Conservation (phyloP, 192 early-diverging fungal genomes). For the Backusella australiensis region DNA sequence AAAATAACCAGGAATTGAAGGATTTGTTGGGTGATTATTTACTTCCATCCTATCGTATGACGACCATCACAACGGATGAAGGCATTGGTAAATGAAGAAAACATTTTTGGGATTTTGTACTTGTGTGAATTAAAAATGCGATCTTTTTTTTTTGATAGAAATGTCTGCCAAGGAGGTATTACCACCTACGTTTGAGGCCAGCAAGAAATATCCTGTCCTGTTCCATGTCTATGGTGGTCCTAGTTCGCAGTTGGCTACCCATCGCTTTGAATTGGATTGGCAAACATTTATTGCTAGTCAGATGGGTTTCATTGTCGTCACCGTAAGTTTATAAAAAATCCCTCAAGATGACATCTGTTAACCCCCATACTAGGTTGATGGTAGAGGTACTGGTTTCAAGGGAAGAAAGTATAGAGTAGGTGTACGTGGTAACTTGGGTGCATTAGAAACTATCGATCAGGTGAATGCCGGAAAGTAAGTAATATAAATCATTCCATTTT, state of each 20-base stretch:
- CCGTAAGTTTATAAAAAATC: conserved; percentile 25
- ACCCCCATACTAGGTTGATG: conserved; percentile 56
- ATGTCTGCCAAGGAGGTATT: conserved; percentile 81
- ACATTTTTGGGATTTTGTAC: background rate
- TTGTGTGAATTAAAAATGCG: background rate
- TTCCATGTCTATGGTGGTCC: conserved; percentile 93
- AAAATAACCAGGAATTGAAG: conserved; percentile 54
- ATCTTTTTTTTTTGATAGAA: conserved; percentile 13
- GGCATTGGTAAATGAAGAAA: conserved; percentile 24
- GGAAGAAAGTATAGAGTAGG: conserved; percentile 77
- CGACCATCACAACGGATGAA: conserved; percentile 29
- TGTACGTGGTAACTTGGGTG: conserved; percentile 79
- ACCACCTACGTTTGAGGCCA: conserved; percentile 74
- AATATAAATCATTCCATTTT: background rate
- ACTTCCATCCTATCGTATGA: conserved; percentile 52
- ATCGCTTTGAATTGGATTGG: conserved; percentile 65
- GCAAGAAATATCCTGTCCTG: conserved; percentile 80
- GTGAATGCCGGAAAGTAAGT: conserved; percentile 75
- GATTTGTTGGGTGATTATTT: conserved; percentile 50
- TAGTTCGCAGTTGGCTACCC: conserved; percentile 77
- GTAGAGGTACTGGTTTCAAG: conserved; percentile 86
- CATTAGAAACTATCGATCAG: conserved; percentile 82
- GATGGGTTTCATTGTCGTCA: conserved; percentile 66
- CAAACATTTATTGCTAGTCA: conserved; percentile 66
- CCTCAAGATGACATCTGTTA: too few relatives aligned